Evolutionary conservation across 768 basidiomycete species (phyloP).

Genomic region (Auriscalpium orientale): DNA sequence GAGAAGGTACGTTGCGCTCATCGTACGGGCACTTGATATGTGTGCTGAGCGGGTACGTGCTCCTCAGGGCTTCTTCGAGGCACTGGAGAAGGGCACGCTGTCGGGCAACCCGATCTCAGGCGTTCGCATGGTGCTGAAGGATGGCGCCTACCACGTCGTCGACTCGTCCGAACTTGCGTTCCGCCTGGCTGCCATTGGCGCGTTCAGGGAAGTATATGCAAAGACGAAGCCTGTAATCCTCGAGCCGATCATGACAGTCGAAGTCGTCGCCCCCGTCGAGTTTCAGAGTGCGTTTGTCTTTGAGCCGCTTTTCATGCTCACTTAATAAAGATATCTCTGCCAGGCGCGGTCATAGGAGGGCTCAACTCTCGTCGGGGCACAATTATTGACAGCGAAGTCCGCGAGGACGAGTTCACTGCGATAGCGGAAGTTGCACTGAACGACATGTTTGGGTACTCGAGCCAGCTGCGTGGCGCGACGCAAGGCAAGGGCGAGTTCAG

Average conservation of each 20-base stretch:
- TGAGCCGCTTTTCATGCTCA: neutral
- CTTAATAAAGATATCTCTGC: neutral
- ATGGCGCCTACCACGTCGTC: slow-evolving; percentile 88
- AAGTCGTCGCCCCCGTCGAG: slow-evolving; percentile 91
- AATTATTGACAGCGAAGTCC: slow-evolving; percentile 91
- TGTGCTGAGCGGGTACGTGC: slow-evolving; percentile 1
- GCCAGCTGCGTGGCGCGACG: slow-evolving; percentile 84
- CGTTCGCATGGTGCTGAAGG: slow-evolving; percentile 79
- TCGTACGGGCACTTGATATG: neutral
- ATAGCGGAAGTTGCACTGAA: slow-evolving; percentile 89
- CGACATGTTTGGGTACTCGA: slow-evolving; percentile 98
- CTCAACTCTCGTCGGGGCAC: slow-evolving; percentile 89
- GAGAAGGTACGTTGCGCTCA: slow-evolving; percentile 60
- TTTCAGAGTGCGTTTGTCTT: slow-evolving; percentile 66
- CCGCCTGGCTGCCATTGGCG: slow-evolving; percentile 82
- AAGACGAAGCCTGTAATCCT: slow-evolving; percentile 74
- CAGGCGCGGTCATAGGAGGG: slow-evolving; percentile 86
- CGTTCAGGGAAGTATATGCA: slow-evolving; percentile 85
- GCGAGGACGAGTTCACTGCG: slow-evolving; percentile 94
- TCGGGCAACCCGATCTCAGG: slow-evolving; percentile 86
- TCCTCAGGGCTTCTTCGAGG: slow-evolving; percentile 85
- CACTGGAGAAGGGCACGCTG: slow-evolving; percentile 82
- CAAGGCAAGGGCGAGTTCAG: slow-evolving; percentile 94
- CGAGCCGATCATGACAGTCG: slow-evolving; percentile 98
- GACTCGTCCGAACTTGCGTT: slow-evolving; percentile 98